Evolutionary conservation across 345 rosid genomes (phyloP).

Genomic region (Heritiera littoralis): DNA sequence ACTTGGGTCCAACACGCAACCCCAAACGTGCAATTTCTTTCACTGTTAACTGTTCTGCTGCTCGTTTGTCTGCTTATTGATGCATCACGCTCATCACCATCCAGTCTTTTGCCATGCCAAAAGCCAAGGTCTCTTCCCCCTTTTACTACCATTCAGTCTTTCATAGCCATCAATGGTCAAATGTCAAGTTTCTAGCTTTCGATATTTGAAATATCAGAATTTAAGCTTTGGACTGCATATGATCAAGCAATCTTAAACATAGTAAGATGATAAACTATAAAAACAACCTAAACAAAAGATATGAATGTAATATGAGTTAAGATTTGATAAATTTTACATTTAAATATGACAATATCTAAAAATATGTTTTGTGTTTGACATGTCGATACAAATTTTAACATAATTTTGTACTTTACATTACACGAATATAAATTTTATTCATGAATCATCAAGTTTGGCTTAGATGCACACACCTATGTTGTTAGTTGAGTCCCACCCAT

Average conservation of each 20-base stretch:
- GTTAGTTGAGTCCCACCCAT: conserved; percentile 9
- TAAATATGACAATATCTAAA: too few species aligned
- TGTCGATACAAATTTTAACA: too few species aligned
- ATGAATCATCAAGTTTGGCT: too few species aligned
- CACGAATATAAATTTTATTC: too few species aligned
- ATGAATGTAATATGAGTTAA: too few species aligned
- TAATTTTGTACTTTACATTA: too few species aligned
- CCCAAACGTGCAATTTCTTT: conserved; percentile 38
- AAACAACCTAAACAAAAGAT: too few species aligned
- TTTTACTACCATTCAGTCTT: conserved; percentile 15
- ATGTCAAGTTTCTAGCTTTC: neutral
- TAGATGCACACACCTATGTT: neutral
- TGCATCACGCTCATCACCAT: conserved; percentile 14
- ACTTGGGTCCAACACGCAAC: conserved; percentile 47
- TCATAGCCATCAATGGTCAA: conserved; percentile 33
- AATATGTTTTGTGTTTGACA: too few species aligned
- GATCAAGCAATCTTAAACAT: too few species aligned
- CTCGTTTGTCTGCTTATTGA: conserved; percentile 13
- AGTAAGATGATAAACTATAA: too few species aligned
- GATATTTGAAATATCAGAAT: conserved; percentile 6
- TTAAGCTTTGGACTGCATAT: neutral
- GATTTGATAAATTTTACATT: too few species aligned
- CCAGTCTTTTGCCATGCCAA: conserved; percentile 21
- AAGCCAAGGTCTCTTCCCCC: neutral
- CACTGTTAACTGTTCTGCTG: neutral